Conservation (phyloP, 495 filamentous ascomycete species). For the Letharia columbiana region DNA sequence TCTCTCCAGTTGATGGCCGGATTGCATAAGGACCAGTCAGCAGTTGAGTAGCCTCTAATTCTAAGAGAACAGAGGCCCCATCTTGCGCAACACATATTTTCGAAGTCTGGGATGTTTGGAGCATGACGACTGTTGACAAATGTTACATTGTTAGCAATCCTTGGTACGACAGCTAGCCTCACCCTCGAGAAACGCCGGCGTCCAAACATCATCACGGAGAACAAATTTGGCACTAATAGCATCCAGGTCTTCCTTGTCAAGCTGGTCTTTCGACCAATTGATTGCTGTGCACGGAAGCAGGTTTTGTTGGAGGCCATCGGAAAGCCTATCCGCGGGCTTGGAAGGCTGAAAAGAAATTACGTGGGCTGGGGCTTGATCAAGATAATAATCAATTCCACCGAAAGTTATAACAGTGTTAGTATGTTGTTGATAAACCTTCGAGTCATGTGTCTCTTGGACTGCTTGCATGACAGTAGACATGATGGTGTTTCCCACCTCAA, state of each 20-base stretch:
- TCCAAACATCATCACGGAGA: constrained; percentile 17
- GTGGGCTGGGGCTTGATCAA: constrained; percentile 8
- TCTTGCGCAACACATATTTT: constrained; percentile 10
- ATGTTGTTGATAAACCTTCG: neutral
- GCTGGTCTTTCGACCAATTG: constrained; percentile 3
- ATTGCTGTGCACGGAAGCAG: constrained; percentile 12
- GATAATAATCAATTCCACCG: constrained; percentile 7
- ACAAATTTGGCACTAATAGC: neutral
- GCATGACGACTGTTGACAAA: constrained; percentile 12
- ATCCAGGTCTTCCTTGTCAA: constrained; percentile 13
- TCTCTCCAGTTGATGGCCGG: constrained; percentile 14
- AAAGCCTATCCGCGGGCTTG: neutral
- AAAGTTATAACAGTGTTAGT: neutral
- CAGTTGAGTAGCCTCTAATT: constrained; percentile 4
- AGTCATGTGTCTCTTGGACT: neutral
- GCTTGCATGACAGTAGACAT: neutral
- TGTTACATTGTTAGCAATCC: neutral
- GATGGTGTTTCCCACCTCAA: neutral
- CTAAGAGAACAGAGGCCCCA: neutral
- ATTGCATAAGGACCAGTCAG: constrained; percentile 12
- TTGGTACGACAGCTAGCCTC: constrained; percentile 10
- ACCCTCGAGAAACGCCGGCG: constrained; percentile 9
- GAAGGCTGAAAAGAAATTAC: constrained; percentile 11
- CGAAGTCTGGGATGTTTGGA: constrained; percentile 6
- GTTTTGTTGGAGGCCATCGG: neutral